Base-by-base conservation (phyloP, 2,329 filamentous ascomycete genomes). In the Fusarium robinianum region DNA sequence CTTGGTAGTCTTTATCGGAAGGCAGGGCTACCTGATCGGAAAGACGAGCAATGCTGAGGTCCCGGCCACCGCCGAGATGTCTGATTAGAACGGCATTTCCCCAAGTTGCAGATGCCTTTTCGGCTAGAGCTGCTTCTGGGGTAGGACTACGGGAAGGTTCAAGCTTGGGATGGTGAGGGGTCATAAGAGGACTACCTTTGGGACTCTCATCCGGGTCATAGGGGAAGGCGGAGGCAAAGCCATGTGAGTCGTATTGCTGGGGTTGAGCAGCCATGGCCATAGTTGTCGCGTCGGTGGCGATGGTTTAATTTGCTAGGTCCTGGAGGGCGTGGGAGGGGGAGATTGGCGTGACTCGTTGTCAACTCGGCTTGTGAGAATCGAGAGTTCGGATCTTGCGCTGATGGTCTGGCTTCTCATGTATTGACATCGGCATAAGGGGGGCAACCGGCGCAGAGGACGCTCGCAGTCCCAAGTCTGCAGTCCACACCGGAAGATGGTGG, bases 21-120 rank as follows among this genome's bases (percentile, higher is more conserved):
- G 75, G 72, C 33, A 87, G 71, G 15, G 79, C 74, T 53, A 75
- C 64, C 50, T 71, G 69, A 51, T 75, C 78, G 44, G 81, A 85
- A 61, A 70, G 63, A 53, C 69, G 70, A 45, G 84, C 83, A 61
- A 89, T 78, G 36, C 90, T 83, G 36, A 79, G 82, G 55, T 74
- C 74, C 61, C 82, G 81, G 60, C 83, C 81, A 62, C 74, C 79
- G 57, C 73, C 80, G 72, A 91, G 76, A 65, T 77, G 73, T 44
- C 72, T 69, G 51, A 92, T 76, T 65, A 92, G 75, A 53, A 88
- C 82, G 57, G 75, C 80, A 76, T 87, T 83, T 58, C 79, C 81
- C 63, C 79, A 79, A 58, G 72, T 80, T 27, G 78, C 72, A 54
- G 67, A 73, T 50, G 75, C 69, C 77, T 80, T 81, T 60, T 64